Base-by-base conservation (phyloP, 306 rosid species). In the Fragaria ananassa region DNA sequence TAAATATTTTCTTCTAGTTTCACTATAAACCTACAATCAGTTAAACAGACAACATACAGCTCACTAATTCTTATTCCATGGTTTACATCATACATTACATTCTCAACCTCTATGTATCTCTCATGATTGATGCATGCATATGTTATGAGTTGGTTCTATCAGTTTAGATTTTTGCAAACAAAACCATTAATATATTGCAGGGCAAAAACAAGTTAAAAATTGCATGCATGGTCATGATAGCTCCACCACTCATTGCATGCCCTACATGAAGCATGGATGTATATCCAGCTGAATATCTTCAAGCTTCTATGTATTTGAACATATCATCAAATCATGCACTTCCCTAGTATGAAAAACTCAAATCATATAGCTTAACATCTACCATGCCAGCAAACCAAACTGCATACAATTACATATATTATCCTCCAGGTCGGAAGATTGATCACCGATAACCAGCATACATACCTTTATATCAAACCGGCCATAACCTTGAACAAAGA, bases 311-410 rank as follows among this genome's bases (percentile, higher is more conserved):
- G 68, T 37, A 18, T 50, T 51, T 47, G 46, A 35, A 37, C 21
- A 72, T 12, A 53, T 53, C 76, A 37, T 58, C 14, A 72, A n/a
- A 72, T 37, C 37, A 37, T 61, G 19, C n/a, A 61, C 49, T 21
- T 54, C 12, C 76, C 76, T 72, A 35, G 53, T 72, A 72, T 37
- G 76, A 72, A 54, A 71, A 39, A 53, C 45, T 15, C 64, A 21
- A 51, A 19, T 11, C 25, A 37, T 8, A 37, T 71, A 53, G 41
- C 51, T 51, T 14, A 49, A 50, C 19, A 31, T 31, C 14, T 35
- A 21, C 64, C 31, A 10, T 12, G 6, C 35, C 4, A 10, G 35
- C 8, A 54, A n/a, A 57, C 15, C 66, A 27, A 25, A 18, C 29
- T 25, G 9, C 10, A 53, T 15, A 8, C 5, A 21, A 9, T 49